Evolutionary conservation across 176 grass and related monocot species (phyloP).

Genomic region (Echinochloa phyllopogon): DNA sequence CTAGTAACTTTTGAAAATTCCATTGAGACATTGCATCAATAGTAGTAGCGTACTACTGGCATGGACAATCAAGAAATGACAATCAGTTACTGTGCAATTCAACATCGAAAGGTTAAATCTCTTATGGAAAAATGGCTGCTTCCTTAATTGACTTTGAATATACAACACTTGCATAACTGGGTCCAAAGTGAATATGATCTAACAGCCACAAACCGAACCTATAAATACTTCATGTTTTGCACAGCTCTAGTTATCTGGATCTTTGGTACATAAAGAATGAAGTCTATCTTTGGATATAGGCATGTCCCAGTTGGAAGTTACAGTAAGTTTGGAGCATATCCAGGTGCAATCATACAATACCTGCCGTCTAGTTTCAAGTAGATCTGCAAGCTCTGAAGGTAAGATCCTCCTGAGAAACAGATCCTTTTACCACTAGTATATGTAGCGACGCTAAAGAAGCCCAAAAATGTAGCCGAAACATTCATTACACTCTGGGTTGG

Average conservation of each 20-base stretch:
- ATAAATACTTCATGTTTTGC: constrained; percentile 27
- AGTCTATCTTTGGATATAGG: constrained; percentile 50
- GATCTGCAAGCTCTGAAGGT: constrained; percentile 42
- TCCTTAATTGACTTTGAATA: neutral
- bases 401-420: constrained; percentile 45
- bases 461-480: constrained; percentile 58
- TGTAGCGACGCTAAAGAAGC: constrained; percentile 27
- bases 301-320: constrained; percentile 43
- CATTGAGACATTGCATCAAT: neutral
- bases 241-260: constrained; percentile 31
- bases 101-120: neutral
- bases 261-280: constrained; percentile 59
- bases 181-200: constrained; percentile 21
- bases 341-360: constrained; percentile 51
- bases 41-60: too few species aligned
- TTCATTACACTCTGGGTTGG: constrained; percentile 58
- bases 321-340: constrained; percentile 50
- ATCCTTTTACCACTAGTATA: constrained; percentile 53
- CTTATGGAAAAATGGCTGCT: neutral
- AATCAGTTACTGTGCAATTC: neutral
- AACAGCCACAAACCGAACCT: constrained; percentile 27
- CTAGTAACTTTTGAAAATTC: too few species aligned
- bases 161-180: constrained; percentile 23
- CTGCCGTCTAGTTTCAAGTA: constrained; percentile 57
- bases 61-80: neutral